Evolutionary conservation across 1,139 yeast species (phyloP).

Genomic region (Taphrina betulina): DNA sequence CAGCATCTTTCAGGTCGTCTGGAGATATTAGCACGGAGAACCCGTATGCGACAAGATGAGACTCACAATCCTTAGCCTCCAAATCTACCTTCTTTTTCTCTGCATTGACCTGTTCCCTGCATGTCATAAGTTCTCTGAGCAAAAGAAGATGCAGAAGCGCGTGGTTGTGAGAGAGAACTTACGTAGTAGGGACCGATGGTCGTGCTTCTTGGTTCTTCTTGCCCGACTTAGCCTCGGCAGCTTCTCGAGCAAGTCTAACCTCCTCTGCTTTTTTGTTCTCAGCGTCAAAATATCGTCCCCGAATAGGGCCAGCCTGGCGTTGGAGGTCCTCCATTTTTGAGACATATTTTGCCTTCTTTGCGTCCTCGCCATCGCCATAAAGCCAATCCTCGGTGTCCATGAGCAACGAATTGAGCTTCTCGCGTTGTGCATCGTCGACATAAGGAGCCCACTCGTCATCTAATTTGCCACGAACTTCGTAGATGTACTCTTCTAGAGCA

Average conservation of each 20-base stretch:
- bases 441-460: slow-evolving; percentile 87
- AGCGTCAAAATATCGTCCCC: slow-evolving; percentile 91
- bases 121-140: neutral
- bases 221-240: slow-evolving; percentile 26
- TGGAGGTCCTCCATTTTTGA: slow-evolving; percentile 98
- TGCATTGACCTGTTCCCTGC: slow-evolving; percentile 26
- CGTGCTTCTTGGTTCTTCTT: slow-evolving; percentile 25
- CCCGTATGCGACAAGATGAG: too few relatives aligned
- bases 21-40: too few relatives aligned
- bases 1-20: slow-evolving; percentile 27
- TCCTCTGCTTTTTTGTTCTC: slow-evolving; percentile 94
- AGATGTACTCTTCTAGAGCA: slow-evolving; percentile 96
- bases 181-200: slow-evolving; percentile 28
- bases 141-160: neutral
- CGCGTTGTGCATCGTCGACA: slow-evolving; percentile 88
- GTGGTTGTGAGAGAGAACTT: neutral
- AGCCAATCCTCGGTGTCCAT: slow-evolving; percentile 95
- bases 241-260: slow-evolving; percentile 32
- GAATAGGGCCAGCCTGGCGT: slow-evolving; percentile 87
- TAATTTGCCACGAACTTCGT: slow-evolving; percentile 94
- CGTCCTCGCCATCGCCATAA: slow-evolving; percentile 94
- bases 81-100: slow-evolving; percentile 31
- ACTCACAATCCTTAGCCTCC: slow-evolving; percentile 31
- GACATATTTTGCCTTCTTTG: slow-evolving; percentile 93
- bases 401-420: slow-evolving; percentile 68